A percentile compares a stretch with the other conserved stretches of the same genome.
Conservation (phyloP, 2,329 filamentous ascomycete species). For the Simplicillium sp. region DNA sequence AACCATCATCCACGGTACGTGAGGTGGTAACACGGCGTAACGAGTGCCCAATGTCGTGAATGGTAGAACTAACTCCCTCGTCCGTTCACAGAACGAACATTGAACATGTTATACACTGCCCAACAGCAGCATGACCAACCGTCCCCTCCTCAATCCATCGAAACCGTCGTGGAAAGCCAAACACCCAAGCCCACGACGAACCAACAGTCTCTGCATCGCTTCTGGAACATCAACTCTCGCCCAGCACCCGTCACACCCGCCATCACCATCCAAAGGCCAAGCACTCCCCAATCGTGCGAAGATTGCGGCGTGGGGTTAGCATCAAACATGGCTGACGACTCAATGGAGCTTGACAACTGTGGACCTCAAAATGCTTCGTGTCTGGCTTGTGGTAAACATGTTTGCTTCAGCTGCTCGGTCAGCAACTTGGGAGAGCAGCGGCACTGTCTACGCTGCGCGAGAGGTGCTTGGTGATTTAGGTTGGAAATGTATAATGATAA, state of each 20-base stretch:
- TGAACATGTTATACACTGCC: constrained; percentile 34
- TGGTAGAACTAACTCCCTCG: neutral
- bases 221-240: constrained; percentile 45
- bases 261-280: constrained; percentile 10
- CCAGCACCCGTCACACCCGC: constrained; percentile 17
- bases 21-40: neutral
- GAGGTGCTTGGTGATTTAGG: constrained; percentile 3
- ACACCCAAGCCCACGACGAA: constrained; percentile 1
- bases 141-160: constrained; percentile 4
- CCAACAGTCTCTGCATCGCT: constrained; percentile 49
- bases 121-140: constrained; percentile 5
- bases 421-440: constrained; percentile 46
- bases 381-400: constrained; percentile 40
- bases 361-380: constrained; percentile 26
- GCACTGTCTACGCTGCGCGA: constrained; percentile 43
- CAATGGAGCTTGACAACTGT: constrained; percentile 28
- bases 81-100: constrained; percentile 38
- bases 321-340: constrained; percentile 12
- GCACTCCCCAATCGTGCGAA: constrained; percentile 33
- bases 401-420: constrained; percentile 51
- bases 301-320: constrained; percentile 36
- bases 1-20: constrained; percentile 43
- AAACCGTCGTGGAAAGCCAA: neutral
- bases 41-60: no score
- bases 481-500: no score